Percentiles rank a stretch among this genome's conserved stretches.
phyloP scores from a whole-genome alignment of 495 filamentous ascomycete genomes.

The Recurvomyces mirabilis region DNA sequence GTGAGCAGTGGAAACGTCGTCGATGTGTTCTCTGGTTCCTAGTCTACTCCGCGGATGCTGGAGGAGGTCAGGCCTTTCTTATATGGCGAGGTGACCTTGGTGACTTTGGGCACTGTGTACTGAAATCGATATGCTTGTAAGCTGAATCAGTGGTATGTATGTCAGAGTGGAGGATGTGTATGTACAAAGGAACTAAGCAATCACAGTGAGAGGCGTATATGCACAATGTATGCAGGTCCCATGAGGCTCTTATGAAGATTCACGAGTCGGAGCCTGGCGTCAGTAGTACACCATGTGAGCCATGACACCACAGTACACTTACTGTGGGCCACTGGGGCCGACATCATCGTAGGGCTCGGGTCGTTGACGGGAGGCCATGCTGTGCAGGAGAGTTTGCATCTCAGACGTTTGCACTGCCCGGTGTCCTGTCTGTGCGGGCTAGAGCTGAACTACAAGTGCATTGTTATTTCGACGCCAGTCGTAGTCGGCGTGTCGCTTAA shows the following conservation, averaged over 20 bases:
- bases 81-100: too few relatives aligned
- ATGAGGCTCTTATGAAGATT: neutral
- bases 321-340: too few relatives aligned
- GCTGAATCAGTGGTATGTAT: too few relatives aligned
- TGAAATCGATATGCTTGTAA: too few relatives aligned
- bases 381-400: neutral
- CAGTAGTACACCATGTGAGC: neutral
- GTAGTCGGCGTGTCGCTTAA: neutral
- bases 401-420: neutral
- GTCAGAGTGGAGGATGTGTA: too few relatives aligned
- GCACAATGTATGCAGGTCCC: conserved; percentile 2
- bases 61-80: too few relatives aligned
- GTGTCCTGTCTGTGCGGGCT: neutral
- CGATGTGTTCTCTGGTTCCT: too few relatives aligned
- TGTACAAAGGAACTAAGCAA: conserved; percentile 1
- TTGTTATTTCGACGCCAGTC: neutral
- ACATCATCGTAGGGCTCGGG: too few relatives aligned
- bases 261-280: neutral
- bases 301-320: too few relatives aligned
- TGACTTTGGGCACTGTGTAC: too few relatives aligned
- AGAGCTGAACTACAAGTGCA: neutral
- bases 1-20: too few relatives aligned
- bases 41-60: too few relatives aligned
- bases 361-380: neutral
- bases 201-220: neutral